phyloP scores from a whole-genome alignment of 495 filamentous ascomycete species.

The Aspergillus homomorphus region DNA sequence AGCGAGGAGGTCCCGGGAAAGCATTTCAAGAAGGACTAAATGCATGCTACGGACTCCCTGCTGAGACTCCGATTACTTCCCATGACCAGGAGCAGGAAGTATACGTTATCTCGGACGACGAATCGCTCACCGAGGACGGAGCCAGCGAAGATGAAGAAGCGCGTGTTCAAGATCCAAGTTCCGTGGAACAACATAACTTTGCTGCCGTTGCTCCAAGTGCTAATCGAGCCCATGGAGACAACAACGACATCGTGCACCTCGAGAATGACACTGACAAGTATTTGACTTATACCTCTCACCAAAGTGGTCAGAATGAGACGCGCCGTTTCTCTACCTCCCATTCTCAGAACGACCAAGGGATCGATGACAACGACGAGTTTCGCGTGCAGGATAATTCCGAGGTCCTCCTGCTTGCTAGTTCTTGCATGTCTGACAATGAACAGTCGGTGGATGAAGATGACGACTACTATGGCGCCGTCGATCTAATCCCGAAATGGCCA shows the following conservation, averaged over 20 bases:
- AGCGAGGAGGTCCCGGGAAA: conserved; percentile 2
- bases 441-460: neutral
- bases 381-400: neutral
- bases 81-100: neutral
- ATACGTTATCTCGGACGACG: conserved; percentile 4
- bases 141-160: neutral
- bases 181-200: too few species aligned
- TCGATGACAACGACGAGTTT: neutral
- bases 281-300: neutral
- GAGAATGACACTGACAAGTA: neutral
- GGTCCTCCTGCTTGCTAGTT: neutral
- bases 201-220: too few species aligned
- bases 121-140: neutral
- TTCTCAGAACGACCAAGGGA: neutral
- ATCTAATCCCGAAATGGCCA: neutral
- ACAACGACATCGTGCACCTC: neutral
- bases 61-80: neutral
- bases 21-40: conserved; percentile 19
- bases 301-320: neutral
- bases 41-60: conserved; percentile 6
- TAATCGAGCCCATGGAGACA: too few species aligned
- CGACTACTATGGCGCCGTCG: neutral
- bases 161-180: too few species aligned
- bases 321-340: neutral
- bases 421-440: neutral